Conservation (phyloP, 1,284 basidiomycete species). For the Naganishia albida region DNA sequence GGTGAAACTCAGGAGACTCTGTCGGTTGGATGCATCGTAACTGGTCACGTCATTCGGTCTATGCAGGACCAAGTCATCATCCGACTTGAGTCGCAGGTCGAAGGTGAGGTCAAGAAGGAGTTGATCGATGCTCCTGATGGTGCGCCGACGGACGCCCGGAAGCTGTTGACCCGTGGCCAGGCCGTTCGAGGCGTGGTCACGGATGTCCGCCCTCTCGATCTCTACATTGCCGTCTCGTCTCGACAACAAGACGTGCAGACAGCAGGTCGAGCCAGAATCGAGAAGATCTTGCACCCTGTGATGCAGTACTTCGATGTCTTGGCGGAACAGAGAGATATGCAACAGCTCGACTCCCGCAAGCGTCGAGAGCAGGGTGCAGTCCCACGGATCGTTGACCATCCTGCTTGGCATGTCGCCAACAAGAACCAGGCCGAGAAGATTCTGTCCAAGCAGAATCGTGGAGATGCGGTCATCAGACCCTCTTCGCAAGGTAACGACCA, state of each 20-base stretch:
- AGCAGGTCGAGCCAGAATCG: conserved; percentile 41
- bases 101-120: conserved; percentile 36
- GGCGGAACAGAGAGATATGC: conserved; percentile 46
- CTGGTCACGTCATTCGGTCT: conserved; percentile 70
- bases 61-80: conserved; percentile 62
- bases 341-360: conserved; percentile 69
- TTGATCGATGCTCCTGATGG: conserved; percentile 26
- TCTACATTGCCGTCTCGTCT: conserved; percentile 76
- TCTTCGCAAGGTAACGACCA: conserved; percentile 93
- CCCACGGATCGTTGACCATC: conserved; percentile 92
- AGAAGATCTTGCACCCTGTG: conserved; percentile 41
- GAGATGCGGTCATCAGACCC: conserved; percentile 93
- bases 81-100: conserved; percentile 84
- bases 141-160: conserved; percentile 16
- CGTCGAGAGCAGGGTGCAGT: conserved; percentile 72
- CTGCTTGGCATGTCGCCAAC: conserved; percentile 97
- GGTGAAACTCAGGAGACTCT: conserved; percentile 85
- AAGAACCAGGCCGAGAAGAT: conserved; percentile 85
- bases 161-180: conserved; percentile 60
- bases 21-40: conserved; percentile 76
- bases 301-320: conserved; percentile 43
- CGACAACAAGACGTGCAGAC: conserved; percentile 67
- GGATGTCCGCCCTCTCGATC: conserved; percentile 64
- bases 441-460: conserved; percentile 85
- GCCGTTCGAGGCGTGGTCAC: conserved; percentile 80